A percentile compares a stretch with the other conserved stretches of the same genome.
These are phyloP conservation scores for Arthromyces matolae DNA, from an alignment of 768 basidiomycete genomes.

Conservation along the genomic window DNA sequence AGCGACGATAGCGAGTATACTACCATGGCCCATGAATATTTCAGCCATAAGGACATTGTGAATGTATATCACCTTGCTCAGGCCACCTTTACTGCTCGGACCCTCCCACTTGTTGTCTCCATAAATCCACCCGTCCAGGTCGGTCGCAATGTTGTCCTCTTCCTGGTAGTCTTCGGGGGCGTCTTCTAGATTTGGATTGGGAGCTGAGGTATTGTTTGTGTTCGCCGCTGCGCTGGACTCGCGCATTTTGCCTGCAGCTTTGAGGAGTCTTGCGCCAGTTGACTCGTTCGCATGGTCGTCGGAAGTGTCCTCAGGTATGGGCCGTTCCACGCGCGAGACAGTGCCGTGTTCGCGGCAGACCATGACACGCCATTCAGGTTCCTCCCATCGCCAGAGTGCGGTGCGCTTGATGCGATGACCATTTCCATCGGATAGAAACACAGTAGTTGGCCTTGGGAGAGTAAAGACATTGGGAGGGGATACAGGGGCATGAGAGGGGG, in stretches of 20 bases:
- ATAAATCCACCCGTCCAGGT: constrained; percentile 90
- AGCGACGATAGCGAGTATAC: constrained; percentile 84
- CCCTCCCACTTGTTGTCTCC: constrained; percentile 95
- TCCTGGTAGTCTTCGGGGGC: constrained; percentile 32
- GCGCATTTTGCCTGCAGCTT: constrained; percentile 51
- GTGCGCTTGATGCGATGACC: constrained; percentile 59
- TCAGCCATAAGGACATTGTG: not conserved
- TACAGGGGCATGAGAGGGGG: constrained; percentile 47
- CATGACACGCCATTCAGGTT: constrained; percentile 84
- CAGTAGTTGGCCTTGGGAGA: constrained; percentile 58
- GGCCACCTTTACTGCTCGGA: constrained; percentile 67
- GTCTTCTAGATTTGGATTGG: constrained; percentile 23
- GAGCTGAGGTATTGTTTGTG: constrained; percentile 6
- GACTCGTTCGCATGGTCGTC: constrained; percentile 15
- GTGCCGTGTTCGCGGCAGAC: constrained; percentile 53
- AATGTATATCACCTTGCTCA: constrained; percentile 62
- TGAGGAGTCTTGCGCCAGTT: constrained; percentile 40
- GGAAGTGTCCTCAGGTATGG: constrained; percentile 53
- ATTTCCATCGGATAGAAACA: constrained; percentile 49
- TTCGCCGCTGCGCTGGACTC: constrained; percentile 24
- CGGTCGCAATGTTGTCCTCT: constrained; percentile 57
- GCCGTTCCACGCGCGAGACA: constrained; percentile 54
- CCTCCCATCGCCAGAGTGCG: constrained; percentile 87
- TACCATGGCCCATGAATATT: constrained; percentile 22
- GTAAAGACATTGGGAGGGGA: constrained; percentile 68